Percentiles rank a stretch among this genome's conserved stretches.
Evolutionary conservation across 768 basidiomycete genomes (phyloP).

Genomic region (Lactarius sp.): DNA sequence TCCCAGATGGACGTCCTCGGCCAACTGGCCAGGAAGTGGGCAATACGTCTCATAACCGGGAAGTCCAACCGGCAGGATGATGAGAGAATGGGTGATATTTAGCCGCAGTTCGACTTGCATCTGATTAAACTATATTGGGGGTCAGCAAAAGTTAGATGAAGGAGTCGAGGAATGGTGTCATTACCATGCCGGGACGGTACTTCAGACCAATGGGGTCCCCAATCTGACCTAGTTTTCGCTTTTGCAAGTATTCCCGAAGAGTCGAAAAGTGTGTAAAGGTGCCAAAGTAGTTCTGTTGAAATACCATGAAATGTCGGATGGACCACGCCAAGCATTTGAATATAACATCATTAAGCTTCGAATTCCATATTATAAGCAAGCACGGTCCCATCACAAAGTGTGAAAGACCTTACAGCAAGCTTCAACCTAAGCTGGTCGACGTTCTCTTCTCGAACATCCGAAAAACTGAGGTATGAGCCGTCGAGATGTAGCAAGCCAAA

Average conservation of each 20-base stretch:
- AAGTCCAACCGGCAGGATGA: conserved; percentile 63
- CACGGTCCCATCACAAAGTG: not conserved
- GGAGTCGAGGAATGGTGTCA: conserved; percentile 15
- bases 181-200: conserved; percentile 74
- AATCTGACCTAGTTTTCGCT: conserved; percentile 51
- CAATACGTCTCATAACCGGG: conserved; percentile 51
- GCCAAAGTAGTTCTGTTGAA: conserved; percentile 93
- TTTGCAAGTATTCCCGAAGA: conserved; percentile 76
- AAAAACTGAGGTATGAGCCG: conserved; percentile 71
- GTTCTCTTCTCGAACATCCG: conserved; percentile 59
- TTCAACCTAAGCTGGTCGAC: conserved; percentile 73
- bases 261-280: conserved; percentile 91
- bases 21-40: conserved; percentile 24
- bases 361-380: not conserved
- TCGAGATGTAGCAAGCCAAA: conserved; percentile 51
- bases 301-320: conserved; percentile 79
- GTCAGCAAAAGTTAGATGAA: not conserved
- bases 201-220: conserved; percentile 82
- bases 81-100: conserved; percentile 44
- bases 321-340: conserved; percentile 84
- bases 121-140: conserved; percentile 60
- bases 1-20: conserved; percentile 41
- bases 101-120: conserved; percentile 70
- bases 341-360: conserved; percentile 47
- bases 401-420: conserved; percentile 47